Percentiles rank a stretch among this genome's conserved stretches.
These are phyloP conservation scores for Floccularia luteovirens DNA, from an alignment of 768 basidiomycete genomes.

Conservation along the genomic window DNA sequence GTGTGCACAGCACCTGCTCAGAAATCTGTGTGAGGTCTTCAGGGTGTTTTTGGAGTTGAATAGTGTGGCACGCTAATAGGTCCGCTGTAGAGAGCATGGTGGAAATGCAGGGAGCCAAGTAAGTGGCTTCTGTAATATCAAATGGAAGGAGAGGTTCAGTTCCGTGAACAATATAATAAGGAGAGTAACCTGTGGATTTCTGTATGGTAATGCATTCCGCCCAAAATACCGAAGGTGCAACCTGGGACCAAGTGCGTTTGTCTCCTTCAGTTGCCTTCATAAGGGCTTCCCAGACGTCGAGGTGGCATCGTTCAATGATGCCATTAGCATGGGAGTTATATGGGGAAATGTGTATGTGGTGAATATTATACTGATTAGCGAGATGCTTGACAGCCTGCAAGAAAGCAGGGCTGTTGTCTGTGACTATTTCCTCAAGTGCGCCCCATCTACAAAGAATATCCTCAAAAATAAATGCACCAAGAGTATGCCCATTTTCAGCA, in stretches of 20 bases:
- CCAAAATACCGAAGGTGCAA: slow-evolving; percentile 6
- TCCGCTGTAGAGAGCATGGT: not conserved
- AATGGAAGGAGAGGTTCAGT: slow-evolving; percentile 14
- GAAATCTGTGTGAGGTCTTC: not conserved
- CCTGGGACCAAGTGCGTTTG: slow-evolving; percentile 12
- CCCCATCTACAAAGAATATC: slow-evolving; percentile 16
- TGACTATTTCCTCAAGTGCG: slow-evolving; percentile 20
- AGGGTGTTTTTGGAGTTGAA: not conserved
- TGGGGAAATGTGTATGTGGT: slow-evolving; percentile 24
- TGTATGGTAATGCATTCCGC: slow-evolving; percentile 9
- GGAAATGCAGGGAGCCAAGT: slow-evolving; percentile 7
- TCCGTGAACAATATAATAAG: slow-evolving; percentile 12
- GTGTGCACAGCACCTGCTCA: not conserved
- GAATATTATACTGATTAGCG: not conserved
- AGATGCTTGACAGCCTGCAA: not conserved
- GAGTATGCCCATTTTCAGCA: slow-evolving; percentile 6
- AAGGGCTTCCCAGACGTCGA: slow-evolving; percentile 8
- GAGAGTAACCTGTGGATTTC: slow-evolving; percentile 10
- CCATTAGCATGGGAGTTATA: slow-evolving; percentile 28
- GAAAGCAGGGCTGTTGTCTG: slow-evolving; percentile 13
- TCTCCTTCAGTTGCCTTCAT: slow-evolving; percentile 7
- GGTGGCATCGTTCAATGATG: slow-evolving; percentile 15
- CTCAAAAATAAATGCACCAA: slow-evolving; percentile 9
- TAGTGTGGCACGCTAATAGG: slow-evolving; percentile 1
- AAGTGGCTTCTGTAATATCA: slow-evolving; percentile 20